phyloP scores from a whole-genome alignment of 1,284 basidiomycete genomes.

The Ceratobasidium sp. region DNA sequence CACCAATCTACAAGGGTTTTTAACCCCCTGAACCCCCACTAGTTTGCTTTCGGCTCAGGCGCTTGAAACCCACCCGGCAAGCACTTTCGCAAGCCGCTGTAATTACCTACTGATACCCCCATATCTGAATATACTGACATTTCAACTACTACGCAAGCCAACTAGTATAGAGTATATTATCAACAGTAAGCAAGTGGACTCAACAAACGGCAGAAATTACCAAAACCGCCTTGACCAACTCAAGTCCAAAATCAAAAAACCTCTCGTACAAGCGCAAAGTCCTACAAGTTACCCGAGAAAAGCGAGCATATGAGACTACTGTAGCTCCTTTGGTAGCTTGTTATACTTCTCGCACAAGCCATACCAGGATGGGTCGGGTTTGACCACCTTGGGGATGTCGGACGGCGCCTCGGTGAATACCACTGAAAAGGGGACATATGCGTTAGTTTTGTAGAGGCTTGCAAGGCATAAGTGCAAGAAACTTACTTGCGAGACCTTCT shows the following conservation, averaged over 20 bases:
- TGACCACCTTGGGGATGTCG: constrained; percentile 18
- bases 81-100: no score
- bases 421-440: constrained; percentile 27
- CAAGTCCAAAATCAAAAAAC: constrained; percentile 26
- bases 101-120: no score
- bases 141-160: no score
- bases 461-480: constrained; percentile 49
- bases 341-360: constrained; percentile 40
- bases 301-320: neutral
- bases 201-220: no score
- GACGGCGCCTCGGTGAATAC: constrained; percentile 38
- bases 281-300: neutral
- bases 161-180: neutral
- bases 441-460: constrained; percentile 1
- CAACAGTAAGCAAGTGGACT: neutral
- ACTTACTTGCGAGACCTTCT: constrained; percentile 51
- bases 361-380: constrained; percentile 15
- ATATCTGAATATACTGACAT: no score
- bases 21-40: no score
- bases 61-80: no score
- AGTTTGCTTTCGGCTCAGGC: no score
- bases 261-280: neutral
- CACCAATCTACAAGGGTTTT: no score
- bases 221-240: neutral
- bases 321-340: neutral